phyloP scores from a whole-genome alignment of 257 asterid genomes.

The Eucommia ulmoides region DNA sequence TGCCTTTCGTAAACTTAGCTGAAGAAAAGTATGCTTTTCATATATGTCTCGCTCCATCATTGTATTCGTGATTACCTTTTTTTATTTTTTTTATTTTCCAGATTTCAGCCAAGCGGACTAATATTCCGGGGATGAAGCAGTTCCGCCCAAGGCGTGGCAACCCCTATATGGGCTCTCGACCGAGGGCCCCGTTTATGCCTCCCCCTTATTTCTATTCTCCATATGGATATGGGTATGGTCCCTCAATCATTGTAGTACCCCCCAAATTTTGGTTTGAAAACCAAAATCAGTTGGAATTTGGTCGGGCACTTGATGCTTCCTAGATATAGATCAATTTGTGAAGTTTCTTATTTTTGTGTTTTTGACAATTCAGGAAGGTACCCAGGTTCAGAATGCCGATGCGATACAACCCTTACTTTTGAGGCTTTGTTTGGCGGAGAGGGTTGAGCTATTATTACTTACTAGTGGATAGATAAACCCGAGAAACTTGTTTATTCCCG shows the following conservation, averaged over 20 bases:
- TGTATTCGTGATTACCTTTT: no score
- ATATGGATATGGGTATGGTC: slow-evolving; percentile 33
- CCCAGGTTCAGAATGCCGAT: slow-evolving; percentile 38
- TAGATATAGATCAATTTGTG: background rate
- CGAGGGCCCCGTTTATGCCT: slow-evolving; percentile 26
- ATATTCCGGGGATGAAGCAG: slow-evolving; percentile 52
- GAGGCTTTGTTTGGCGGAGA: slow-evolving; percentile 5
- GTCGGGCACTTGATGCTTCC: background rate
- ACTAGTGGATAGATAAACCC: no score
- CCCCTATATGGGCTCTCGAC: slow-evolving; percentile 25
- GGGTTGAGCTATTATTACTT: no score
- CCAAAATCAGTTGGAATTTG: background rate
- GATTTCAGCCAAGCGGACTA: slow-evolving; percentile 53
- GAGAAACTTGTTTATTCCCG: no score
- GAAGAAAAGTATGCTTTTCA: no score
- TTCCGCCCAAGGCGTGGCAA: slow-evolving; percentile 33
- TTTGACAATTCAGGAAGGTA: slow-evolving; percentile 28
- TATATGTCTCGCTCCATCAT: no score
- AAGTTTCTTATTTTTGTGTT: slow-evolving; percentile 6
- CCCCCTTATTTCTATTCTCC: slow-evolving; percentile 24
- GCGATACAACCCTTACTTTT: slow-evolving; percentile 48
- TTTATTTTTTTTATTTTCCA: slow-evolving; percentile 18
- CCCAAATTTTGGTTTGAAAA: background rate
- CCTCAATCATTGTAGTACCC: background rate
- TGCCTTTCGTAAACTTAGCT: no score